phyloP scores from a whole-genome alignment of 2,329 filamentous ascomycete genomes.

The Fusarium penzigii region DNA sequence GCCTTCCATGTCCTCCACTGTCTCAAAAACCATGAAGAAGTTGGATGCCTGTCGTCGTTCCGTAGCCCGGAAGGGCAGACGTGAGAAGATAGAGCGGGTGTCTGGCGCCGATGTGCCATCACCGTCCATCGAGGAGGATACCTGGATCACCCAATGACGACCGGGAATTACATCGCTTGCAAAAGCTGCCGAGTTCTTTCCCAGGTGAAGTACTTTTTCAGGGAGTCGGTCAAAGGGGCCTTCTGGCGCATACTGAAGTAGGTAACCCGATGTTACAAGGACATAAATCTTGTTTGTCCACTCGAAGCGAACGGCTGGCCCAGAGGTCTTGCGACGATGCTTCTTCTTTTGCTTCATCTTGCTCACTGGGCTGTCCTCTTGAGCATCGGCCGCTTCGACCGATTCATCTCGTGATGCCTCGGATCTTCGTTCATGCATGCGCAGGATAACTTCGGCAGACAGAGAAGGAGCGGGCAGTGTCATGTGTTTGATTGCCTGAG shows the following conservation, averaged over 20 bases:
- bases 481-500: conserved; percentile 77
- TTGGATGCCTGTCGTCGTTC: conserved; percentile 62
- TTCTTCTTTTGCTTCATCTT: conserved; percentile 45
- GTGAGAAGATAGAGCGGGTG: conserved; percentile 64
- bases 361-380: conserved; percentile 26
- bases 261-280: conserved; percentile 67
- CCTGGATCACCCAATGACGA: conserved; percentile 76
- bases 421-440: conserved; percentile 55
- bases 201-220: conserved; percentile 71
- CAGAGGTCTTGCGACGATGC: conserved; percentile 46
- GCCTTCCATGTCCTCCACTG: conserved; percentile 70
- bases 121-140: conserved; percentile 65
- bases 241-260: conserved; percentile 73
- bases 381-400: conserved; percentile 9
- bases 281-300: conserved; percentile 74
- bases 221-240: conserved; percentile 71
- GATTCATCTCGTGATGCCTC: conserved; percentile 20
- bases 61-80: conserved; percentile 56
- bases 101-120: conserved; percentile 53
- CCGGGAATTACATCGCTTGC: conserved; percentile 79
- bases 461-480: conserved; percentile 67
- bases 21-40: conserved; percentile 72
- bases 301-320: conserved; percentile 52
- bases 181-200: conserved; percentile 76
- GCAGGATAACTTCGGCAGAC: conserved; percentile 69